Conservation (phyloP, 169 alveolate genomes). For the Plasmodium vivax region DNA sequence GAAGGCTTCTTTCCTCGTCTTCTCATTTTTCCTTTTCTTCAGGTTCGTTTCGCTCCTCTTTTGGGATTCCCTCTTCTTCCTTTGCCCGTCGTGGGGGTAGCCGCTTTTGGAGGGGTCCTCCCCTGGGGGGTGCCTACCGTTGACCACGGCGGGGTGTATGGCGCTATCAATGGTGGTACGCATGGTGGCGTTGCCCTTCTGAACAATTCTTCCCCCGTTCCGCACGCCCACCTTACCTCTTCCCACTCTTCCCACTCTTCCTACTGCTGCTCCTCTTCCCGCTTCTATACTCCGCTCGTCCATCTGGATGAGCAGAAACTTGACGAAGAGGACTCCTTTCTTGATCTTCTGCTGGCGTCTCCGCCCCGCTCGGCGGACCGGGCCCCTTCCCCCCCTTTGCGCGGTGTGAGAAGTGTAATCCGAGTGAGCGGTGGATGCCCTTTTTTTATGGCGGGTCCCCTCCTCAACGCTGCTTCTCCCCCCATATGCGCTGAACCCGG, state of each 20-base stretch:
- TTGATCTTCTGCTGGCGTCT: neutral
- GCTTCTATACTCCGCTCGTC: neutral
- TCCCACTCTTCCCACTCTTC: no score
- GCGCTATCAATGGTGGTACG: no score
- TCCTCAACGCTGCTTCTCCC: neutral
- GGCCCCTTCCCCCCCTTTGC: neutral
- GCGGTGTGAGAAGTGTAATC: neutral
- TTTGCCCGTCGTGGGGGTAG: neutral
- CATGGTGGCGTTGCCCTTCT: no score
- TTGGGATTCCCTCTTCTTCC: neutral
- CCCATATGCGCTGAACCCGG: neutral
- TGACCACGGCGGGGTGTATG: no score
- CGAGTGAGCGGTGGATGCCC: no score
- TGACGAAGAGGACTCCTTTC: neutral
- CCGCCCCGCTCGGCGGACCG: neutral
- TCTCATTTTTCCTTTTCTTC: constrained; percentile 14
- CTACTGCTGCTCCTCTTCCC: no score
- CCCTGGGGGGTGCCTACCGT: no score
- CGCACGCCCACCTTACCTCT: no score
- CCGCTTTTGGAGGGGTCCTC: no score
- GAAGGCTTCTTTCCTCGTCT: constrained; percentile 1
- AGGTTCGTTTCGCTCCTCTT: neutral
- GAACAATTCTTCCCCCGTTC: no score
- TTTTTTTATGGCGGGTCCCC: neutral
- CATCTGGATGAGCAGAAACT: neutral